Percentiles rank a stretch among this genome's conserved stretches.
Conservation (phyloP, 2,329 filamentous ascomycete genomes). For the Teratosphaeria viscida region DNA sequence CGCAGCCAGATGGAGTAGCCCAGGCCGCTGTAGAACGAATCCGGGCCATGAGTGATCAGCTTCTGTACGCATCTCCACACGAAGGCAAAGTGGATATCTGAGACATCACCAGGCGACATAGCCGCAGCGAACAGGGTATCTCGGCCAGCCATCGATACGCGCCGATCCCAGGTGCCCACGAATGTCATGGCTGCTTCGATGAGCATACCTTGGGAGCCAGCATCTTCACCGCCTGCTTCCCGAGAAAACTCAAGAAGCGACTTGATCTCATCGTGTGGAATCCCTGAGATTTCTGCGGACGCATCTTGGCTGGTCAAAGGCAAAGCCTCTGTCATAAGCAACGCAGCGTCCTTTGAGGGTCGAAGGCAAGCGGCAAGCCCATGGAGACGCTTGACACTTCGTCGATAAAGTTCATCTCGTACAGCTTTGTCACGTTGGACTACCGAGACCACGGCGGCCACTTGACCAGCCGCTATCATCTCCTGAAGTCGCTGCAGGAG, state of each 20-base stretch:
- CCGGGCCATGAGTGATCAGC: background rate
- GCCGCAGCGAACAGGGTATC: slow-evolving; percentile 1
- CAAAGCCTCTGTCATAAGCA: background rate
- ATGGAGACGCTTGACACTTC: background rate
- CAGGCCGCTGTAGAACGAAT: background rate
- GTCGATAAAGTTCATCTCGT: background rate
- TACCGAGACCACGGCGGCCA: background rate
- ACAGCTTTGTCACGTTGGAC: background rate
- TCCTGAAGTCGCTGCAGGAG: slow-evolving; percentile 1
- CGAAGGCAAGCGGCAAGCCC: background rate
- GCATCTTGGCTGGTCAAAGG: background rate
- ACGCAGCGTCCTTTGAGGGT: background rate
- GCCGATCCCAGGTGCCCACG: background rate
- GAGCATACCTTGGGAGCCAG: background rate
- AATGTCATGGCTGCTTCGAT: slow-evolving; percentile 1
- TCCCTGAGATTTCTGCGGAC: background rate
- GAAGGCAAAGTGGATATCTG: background rate
- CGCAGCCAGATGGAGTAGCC: slow-evolving; percentile 17
- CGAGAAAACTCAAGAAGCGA: background rate
- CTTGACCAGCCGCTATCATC: slow-evolving; percentile 1
- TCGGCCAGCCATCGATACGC: slow-evolving; percentile 1
- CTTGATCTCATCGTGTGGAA: background rate
- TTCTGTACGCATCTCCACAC: slow-evolving; percentile 4
- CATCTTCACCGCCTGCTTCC: background rate
- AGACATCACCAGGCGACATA: background rate